These are phyloP conservation scores for Diaporthe longicolla DNA, from an alignment of 2,329 filamentous ascomycete genomes.

Conservation along the genomic window DNA sequence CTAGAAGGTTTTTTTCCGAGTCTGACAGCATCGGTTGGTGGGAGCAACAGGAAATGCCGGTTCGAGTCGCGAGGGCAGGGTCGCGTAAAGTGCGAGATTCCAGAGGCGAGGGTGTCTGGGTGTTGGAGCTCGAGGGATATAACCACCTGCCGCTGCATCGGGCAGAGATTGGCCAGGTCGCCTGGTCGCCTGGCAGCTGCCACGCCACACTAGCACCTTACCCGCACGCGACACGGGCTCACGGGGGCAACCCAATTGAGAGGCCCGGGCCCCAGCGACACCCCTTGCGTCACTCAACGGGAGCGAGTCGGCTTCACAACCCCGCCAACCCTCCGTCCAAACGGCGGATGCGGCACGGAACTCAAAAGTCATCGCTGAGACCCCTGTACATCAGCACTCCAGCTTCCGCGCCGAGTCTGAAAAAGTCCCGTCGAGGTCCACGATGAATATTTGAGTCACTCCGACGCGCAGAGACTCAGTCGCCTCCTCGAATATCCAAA, in stretches of 20 bases:
- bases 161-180: constrained; percentile 34
- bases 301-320: constrained; percentile 12
- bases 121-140: constrained; percentile 28
- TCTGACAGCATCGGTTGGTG: constrained; percentile 15
- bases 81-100: constrained; percentile 26
- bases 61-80: constrained; percentile 24
- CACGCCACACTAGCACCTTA: constrained; percentile 14
- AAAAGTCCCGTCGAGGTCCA: constrained; percentile 10
- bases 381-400: constrained; percentile 9
- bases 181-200: constrained; percentile 26
- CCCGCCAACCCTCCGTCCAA: constrained; percentile 23
- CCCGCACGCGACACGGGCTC: constrained; percentile 26
- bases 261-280: constrained; percentile 6
- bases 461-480: neutral
- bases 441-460: constrained; percentile 8
- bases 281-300: constrained; percentile 36
- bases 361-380: neutral
- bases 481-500: neutral
- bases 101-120: constrained; percentile 9
- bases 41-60: constrained; percentile 8
- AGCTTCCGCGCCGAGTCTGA: constrained; percentile 25
- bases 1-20: constrained; percentile 19
- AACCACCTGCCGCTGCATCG: constrained; percentile 19
- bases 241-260: constrained; percentile 27
- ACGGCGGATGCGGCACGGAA: constrained; percentile 29